Conservation (phyloP, 176 grass and related monocot species). For the Aegilops longissima region DNA sequence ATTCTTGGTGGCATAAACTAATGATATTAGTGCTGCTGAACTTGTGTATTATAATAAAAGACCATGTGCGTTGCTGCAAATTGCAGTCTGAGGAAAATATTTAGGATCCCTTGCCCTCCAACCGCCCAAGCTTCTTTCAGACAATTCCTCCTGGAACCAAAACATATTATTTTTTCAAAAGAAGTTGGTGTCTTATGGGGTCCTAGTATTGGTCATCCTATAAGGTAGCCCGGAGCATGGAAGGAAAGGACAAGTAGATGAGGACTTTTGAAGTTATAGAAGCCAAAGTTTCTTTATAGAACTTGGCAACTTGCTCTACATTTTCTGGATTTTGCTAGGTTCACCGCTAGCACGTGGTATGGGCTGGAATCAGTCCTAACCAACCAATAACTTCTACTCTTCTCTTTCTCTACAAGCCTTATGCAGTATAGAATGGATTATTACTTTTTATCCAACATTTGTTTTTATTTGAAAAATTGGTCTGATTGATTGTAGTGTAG, state of each 20-base stretch:
- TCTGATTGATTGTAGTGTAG: not conserved
- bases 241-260: conserved; percentile 52
- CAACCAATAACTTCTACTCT: not conserved
- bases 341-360: conserved; percentile 32
- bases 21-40: conserved; percentile 19
- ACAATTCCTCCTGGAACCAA: conserved; percentile 46
- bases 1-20: conserved; percentile 43
- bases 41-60: conserved; percentile 42
- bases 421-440: not conserved
- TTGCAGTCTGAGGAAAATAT: conserved; percentile 44
- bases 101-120: conserved; percentile 32
- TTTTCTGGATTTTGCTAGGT: conserved; percentile 52
- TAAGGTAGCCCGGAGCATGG: conserved; percentile 45
- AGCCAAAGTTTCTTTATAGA: conserved; percentile 53
- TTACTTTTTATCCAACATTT: not conserved
- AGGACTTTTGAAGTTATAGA: conserved; percentile 57
- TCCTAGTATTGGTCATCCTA: conserved; percentile 51
- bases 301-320: conserved; percentile 46
- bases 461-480: not conserved
- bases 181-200: conserved; percentile 43
- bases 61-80: conserved; percentile 52
- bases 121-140: conserved; percentile 47
- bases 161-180: conserved; percentile 35
- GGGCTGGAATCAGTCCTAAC: conserved; percentile 26
- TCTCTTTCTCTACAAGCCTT: not conserved